These are phyloP conservation scores for Taphrina populina DNA, from an alignment of 1,139 yeast genomes.

Conservation along the genomic window DNA sequence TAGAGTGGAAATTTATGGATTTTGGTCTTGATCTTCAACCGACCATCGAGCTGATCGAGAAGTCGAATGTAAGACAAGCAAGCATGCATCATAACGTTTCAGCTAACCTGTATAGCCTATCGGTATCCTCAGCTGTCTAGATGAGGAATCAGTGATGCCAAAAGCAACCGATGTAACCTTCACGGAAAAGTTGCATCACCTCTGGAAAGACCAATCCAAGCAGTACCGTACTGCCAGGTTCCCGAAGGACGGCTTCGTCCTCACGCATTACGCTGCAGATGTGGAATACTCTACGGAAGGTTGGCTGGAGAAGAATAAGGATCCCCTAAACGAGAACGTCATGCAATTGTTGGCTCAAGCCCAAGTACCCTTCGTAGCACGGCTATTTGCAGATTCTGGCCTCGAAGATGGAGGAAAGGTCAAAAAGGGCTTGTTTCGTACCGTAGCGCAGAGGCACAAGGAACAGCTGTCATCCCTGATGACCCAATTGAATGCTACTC, in stretches of 20 bases:
- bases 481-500: constrained; percentile 73
- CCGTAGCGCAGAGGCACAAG: constrained; percentile 73
- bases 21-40: constrained; percentile 96
- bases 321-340: constrained; percentile 81
- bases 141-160: constrained; percentile 95
- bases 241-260: constrained; percentile 56
- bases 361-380: constrained; percentile 53
- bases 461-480: constrained; percentile 75
- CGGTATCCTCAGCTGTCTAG: constrained; percentile 84
- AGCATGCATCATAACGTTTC: background rate
- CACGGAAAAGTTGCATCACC: constrained; percentile 69
- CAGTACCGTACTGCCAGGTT: constrained; percentile 69
- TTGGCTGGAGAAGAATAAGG: constrained; percentile 93
- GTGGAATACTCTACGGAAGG: constrained; percentile 90
- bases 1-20: constrained; percentile 94
- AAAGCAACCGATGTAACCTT: constrained; percentile 81
- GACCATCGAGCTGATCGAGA: constrained; percentile 88
- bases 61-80: constrained; percentile 46
- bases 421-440: constrained; percentile 58
- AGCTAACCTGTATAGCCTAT: constrained; percentile 51
- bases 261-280: constrained; percentile 91
- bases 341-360: constrained; percentile 61
- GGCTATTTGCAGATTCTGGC: constrained; percentile 48
- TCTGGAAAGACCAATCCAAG: constrained; percentile 59
- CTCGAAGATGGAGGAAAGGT: constrained; percentile 38